Evolutionary conservation across 2,329 filamentous ascomycete genomes (phyloP).

Genomic region (Colletotrichum sp.): DNA sequence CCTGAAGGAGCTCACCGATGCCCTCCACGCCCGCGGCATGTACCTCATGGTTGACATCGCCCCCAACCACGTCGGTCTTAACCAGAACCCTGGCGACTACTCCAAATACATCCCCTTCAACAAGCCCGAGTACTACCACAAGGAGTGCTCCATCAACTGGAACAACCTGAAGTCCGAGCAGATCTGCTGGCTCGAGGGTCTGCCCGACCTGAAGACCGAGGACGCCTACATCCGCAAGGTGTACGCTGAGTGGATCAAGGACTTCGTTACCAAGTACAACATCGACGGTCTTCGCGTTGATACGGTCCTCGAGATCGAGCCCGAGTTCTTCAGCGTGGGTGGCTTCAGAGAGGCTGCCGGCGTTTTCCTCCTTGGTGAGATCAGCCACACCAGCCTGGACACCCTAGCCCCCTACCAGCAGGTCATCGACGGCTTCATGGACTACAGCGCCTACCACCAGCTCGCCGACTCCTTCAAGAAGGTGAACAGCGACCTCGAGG

Average conservation of each 20-base stretch:
- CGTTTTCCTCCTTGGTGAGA: slow-evolving; percentile 66
- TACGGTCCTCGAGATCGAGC: slow-evolving; percentile 65
- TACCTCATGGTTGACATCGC: slow-evolving; percentile 63
- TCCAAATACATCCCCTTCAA: slow-evolving; percentile 43
- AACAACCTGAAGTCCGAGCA: slow-evolving; percentile 51
- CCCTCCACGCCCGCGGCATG: slow-evolving; percentile 57
- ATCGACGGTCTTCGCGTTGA: slow-evolving; percentile 69
- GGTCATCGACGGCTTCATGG: slow-evolving; percentile 61
- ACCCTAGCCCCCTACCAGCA: slow-evolving; percentile 59
- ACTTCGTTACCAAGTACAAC: slow-evolving; percentile 64
- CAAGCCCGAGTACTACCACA: slow-evolving; percentile 63
- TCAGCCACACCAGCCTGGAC: slow-evolving; percentile 56
- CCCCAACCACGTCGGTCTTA: slow-evolving; percentile 52
- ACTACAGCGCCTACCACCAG: slow-evolving; percentile 59
- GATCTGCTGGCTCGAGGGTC: slow-evolving; percentile 60
- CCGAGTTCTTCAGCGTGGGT: slow-evolving; percentile 55
- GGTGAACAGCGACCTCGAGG: slow-evolving; percentile 25
- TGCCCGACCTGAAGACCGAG: slow-evolving; percentile 68
- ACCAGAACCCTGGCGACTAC: slow-evolving; percentile 24
- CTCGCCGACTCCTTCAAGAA: not conserved
- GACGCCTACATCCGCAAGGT: slow-evolving; percentile 49
- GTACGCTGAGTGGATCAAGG: slow-evolving; percentile 64
- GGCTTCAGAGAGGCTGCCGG: slow-evolving; percentile 58
- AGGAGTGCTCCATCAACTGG: slow-evolving; percentile 64
- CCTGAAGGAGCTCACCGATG: slow-evolving; percentile 49